phyloP scores from a whole-genome alignment of 257 asterid genomes.

The Catharanthus roseus region DNA sequence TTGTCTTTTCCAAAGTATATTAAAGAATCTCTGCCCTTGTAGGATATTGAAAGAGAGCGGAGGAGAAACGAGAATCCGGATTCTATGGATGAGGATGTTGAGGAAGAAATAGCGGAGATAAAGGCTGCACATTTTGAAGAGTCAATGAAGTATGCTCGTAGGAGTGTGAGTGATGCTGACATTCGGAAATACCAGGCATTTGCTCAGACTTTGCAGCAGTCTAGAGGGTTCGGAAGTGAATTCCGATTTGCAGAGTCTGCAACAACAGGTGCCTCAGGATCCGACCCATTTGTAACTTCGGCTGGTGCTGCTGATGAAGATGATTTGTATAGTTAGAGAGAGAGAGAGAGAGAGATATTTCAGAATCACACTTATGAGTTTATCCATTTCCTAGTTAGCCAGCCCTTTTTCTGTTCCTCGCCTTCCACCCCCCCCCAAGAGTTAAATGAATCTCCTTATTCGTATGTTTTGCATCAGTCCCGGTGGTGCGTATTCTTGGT shows the following conservation, averaged over 20 bases:
- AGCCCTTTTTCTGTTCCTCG: no score
- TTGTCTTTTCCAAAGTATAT: not conserved
- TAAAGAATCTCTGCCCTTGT: constrained; percentile 5
- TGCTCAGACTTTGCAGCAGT: constrained; percentile 61
- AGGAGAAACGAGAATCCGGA: constrained; percentile 38
- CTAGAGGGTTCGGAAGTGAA: constrained; percentile 61
- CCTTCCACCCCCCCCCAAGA: no score
- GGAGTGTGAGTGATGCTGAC: constrained; percentile 70
- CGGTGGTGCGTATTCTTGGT: no score
- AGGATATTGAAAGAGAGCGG: constrained; percentile 56
- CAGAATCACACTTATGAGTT: not conserved
- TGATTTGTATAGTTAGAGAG: constrained; percentile 39
- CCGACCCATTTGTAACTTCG: constrained; percentile 46
- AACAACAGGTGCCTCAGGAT: constrained; percentile 23
- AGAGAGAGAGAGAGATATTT: not conserved
- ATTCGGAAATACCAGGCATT: constrained; percentile 66
- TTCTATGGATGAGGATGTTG: constrained; percentile 51
- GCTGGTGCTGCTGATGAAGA: constrained; percentile 55
- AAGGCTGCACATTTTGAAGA: constrained; percentile 64
- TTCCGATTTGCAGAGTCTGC: constrained; percentile 51
- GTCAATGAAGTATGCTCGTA: constrained; percentile 61
- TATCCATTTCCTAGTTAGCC: not conserved
- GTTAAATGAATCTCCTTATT: no score
- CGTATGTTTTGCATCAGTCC: no score
- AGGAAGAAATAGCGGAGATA: constrained; percentile 51